A percentile compares a stretch with the other conserved stretches of the same genome.
phyloP scores from a whole-genome alignment of 495 filamentous ascomycete species.

The Friedmanniomyces simplex region DNA sequence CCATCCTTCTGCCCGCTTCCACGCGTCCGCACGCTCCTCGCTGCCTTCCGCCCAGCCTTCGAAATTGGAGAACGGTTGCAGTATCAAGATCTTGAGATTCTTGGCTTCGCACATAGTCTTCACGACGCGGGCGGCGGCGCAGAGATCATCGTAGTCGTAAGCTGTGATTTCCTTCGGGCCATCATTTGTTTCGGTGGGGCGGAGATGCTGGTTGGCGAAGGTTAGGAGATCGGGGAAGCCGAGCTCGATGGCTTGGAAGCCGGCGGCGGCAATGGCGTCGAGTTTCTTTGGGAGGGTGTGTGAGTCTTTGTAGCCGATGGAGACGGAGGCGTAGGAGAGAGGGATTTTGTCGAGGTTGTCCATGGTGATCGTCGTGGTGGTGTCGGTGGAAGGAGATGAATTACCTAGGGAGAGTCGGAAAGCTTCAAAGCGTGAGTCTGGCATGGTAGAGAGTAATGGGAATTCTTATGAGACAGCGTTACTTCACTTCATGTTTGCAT shows the following conservation, averaged over 20 bases:
- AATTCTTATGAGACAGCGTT: background rate
- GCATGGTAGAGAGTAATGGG: background rate
- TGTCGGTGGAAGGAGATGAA: background rate
- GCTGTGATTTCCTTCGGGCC: constrained; percentile 35
- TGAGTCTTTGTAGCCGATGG: constrained; percentile 43
- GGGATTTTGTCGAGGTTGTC: constrained; percentile 41
- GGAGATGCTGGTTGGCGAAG: constrained; percentile 44
- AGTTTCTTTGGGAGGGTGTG: constrained; percentile 56
- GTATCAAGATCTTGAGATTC: constrained; percentile 53
- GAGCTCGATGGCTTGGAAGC: constrained; percentile 63
- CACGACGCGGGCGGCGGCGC: constrained; percentile 42
- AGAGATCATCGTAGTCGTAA: constrained; percentile 48
- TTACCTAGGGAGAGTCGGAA: constrained; percentile 2
- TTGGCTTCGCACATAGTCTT: constrained; percentile 42
- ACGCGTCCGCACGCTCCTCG: constrained; percentile 52
- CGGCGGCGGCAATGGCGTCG: constrained; percentile 52
- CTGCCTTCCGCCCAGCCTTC: constrained; percentile 61
- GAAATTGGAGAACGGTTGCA: constrained; percentile 73
- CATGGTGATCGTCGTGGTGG: background rate
- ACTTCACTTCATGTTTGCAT: background rate
- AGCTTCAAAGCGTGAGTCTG: background rate
- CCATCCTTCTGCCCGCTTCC: constrained; percentile 56
- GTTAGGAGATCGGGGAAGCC: constrained; percentile 64
- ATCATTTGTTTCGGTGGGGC: constrained; percentile 14
- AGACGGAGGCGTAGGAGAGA: constrained; percentile 54